These are phyloP conservation scores for Megacollybia platyphylla DNA, from an alignment of 1,284 basidiomycete genomes.

Conservation along the genomic window DNA sequence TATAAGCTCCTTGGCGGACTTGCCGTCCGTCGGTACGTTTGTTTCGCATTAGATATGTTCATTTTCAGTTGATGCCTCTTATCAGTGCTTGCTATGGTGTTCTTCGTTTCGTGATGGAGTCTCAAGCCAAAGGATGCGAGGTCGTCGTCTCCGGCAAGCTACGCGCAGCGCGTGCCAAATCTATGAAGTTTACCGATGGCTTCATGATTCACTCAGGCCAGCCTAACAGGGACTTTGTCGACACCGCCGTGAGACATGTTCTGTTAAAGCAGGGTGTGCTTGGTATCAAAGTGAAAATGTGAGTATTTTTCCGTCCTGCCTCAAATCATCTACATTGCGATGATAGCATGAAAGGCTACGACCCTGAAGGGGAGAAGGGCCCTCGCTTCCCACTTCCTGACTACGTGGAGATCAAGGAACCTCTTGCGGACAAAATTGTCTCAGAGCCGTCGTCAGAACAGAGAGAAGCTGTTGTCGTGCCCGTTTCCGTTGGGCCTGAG, in stretches of 20 bases:
- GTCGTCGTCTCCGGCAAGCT: constrained; percentile 99
- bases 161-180: constrained; percentile 98
- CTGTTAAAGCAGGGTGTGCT: constrained; percentile 98
- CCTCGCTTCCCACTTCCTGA: constrained; percentile 95
- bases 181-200: constrained; percentile 99
- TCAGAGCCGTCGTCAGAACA: constrained; percentile 73
- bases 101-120: constrained; percentile 99
- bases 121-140: constrained; percentile 98
- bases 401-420: constrained; percentile 85
- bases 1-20: constrained; percentile 99
- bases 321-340: constrained; percentile 6
- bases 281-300: constrained; percentile 99
- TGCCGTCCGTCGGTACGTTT: constrained; percentile 84
- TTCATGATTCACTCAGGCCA: constrained; percentile 99
- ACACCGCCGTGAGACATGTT: constrained; percentile 97
- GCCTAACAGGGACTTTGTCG: constrained; percentile 93
- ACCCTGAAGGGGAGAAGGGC: constrained; percentile 82
- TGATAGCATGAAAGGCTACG: constrained; percentile 88
- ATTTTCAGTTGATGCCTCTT: not conserved
- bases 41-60: not conserved
- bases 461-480: constrained; percentile 47
- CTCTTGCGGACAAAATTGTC: constrained; percentile 69
- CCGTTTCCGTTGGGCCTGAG: constrained; percentile 33
- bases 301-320: constrained; percentile 16
- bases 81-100: constrained; percentile 98